These are phyloP conservation scores for Entomortierella lignicola DNA, from an alignment of 192 early-diverging fungal genomes.

Conservation along the genomic window DNA sequence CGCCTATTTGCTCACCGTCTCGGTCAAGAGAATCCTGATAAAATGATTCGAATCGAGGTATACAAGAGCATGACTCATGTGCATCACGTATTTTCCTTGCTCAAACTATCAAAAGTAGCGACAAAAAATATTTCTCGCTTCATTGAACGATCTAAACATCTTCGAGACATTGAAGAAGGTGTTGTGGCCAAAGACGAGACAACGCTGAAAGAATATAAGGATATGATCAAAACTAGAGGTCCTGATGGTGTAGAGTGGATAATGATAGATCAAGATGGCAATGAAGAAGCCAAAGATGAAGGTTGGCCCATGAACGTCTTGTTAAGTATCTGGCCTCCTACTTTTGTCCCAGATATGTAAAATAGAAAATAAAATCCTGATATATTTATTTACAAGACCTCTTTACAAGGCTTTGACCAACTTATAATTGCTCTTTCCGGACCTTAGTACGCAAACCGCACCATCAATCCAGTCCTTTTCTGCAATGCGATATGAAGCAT, in stretches of 20 bases:
- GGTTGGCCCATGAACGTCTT: conserved; percentile 34
- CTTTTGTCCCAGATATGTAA: not conserved
- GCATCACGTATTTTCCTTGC: conserved; percentile 26
- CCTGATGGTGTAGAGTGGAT: conserved; percentile 39
- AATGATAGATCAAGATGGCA: conserved; percentile 10
- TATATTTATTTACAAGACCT: not conserved
- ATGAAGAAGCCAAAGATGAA: conserved; percentile 24
- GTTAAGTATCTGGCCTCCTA: conserved; percentile 19
- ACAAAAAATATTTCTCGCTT: conserved; percentile 31
- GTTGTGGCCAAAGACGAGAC: not conserved
- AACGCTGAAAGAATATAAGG: not conserved
- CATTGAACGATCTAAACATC: conserved; percentile 17
- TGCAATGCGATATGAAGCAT: conserved; percentile 51
- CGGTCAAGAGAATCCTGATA: conserved; percentile 19
- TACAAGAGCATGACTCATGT: conserved; percentile 41
- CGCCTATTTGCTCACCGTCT: conserved; percentile 44
- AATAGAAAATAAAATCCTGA: not conserved
- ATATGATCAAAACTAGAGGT: conserved; percentile 4
- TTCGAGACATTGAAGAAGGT: conserved; percentile 18
- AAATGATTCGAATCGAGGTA: conserved; percentile 20
- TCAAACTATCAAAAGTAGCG: not conserved
- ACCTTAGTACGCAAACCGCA: conserved; percentile 73
- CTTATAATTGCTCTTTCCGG: conserved; percentile 84
- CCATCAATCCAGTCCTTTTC: conserved; percentile 73
- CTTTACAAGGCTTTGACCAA: conserved; percentile 58